phyloP scores from a whole-genome alignment of 2,329 filamentous ascomycete species.

The Metarhizium album region DNA sequence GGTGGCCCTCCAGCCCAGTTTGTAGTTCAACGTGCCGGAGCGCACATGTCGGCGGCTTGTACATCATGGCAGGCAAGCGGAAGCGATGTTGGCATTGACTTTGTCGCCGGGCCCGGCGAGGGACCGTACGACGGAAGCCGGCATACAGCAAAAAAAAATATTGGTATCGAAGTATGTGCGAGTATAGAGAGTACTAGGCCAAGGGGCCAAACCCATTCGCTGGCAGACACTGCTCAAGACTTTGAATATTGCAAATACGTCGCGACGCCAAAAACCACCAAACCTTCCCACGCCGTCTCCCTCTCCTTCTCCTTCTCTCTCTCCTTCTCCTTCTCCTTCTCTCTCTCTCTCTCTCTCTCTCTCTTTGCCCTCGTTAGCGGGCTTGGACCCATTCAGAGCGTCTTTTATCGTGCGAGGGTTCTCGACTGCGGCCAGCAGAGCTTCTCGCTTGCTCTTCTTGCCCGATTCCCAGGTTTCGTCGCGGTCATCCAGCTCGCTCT shows the following conservation, averaged over 20 bases:
- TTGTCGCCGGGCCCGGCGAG: too few relatives aligned
- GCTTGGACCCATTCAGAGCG: constrained; percentile 17
- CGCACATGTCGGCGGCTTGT: background rate
- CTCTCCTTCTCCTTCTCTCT: too few relatives aligned
- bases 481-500: constrained; percentile 39
- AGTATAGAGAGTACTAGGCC: constrained; percentile 1
- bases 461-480: constrained; percentile 28
- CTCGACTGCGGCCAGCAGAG: constrained; percentile 38
- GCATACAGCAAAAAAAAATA: background rate
- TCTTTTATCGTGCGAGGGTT: constrained; percentile 36
- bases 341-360: too few relatives aligned
- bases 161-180: constrained; percentile 7
- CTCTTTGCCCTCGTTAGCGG: constrained; percentile 12
- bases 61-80: background rate
- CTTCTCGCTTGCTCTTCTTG: constrained; percentile 41
- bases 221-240: background rate
- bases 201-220: background rate
- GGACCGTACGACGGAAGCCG: background rate
- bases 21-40: constrained; percentile 11
- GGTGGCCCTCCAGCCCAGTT: constrained; percentile 20
- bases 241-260: background rate
- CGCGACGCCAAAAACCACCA: background rate
- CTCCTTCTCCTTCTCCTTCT: too few relatives aligned
- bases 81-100: background rate
- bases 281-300: background rate